Evolutionary conservation across 2,329 filamentous ascomycete species (phyloP).

Genomic region (Hypocreales sp.): DNA sequence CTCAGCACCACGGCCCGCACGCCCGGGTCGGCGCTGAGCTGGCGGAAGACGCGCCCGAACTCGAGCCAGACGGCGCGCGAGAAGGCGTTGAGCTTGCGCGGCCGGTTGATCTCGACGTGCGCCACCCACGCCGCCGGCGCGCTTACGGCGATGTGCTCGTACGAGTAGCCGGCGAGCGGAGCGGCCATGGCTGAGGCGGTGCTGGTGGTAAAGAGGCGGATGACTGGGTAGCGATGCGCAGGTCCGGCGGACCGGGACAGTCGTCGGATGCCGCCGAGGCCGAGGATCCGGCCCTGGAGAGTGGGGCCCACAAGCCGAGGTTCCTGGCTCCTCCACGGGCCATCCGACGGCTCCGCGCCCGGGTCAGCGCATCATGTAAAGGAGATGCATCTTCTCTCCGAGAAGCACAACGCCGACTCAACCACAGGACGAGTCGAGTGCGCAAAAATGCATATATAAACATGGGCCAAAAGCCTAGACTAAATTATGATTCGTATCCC

Average conservation of each 20-base stretch:
- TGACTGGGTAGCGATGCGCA: too few species aligned
- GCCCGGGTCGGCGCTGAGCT: constrained; percentile 54
- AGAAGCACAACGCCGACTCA: too few species aligned
- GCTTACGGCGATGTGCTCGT: constrained; percentile 59
- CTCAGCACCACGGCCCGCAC: constrained; percentile 68
- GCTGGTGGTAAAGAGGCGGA: too few species aligned
- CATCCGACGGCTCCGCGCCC: too few species aligned
- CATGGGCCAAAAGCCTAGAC: constrained; percentile 10
- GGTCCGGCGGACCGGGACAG: too few species aligned
- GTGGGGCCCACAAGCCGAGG: too few species aligned
- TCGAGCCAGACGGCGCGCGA: constrained; percentile 76
- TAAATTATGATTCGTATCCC: constrained; percentile 13
- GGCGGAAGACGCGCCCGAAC: constrained; percentile 54
- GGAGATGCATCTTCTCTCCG: constrained; percentile 3
- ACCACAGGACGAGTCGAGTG: too few species aligned
- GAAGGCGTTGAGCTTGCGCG: constrained; percentile 80
- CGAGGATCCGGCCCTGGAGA: too few species aligned
- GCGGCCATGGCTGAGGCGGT: constrained; percentile 3
- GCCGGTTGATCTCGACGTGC: constrained; percentile 85
- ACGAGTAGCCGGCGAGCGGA: constrained; percentile 25
- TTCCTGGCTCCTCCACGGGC: too few species aligned
- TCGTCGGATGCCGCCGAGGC: too few species aligned
- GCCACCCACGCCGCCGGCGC: constrained; percentile 58
- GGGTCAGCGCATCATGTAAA: neutral
- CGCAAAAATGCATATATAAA: too few species aligned